Evolutionary conservation across 2,329 filamentous ascomycete genomes (phyloP).

Genomic region (Herpotrichia juniperi): DNA sequence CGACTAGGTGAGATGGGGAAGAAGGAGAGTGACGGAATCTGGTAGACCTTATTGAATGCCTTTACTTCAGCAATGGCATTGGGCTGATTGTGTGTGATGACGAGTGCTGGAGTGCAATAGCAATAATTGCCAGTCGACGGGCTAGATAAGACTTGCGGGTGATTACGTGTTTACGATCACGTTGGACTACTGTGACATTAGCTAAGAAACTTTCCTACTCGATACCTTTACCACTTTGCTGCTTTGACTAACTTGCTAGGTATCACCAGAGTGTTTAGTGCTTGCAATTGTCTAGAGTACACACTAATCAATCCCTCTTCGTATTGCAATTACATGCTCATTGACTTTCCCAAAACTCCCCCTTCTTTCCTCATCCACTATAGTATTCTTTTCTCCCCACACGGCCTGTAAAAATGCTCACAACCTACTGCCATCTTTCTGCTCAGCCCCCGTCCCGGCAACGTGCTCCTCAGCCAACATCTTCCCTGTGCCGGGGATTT

Average conservation of each 20-base stretch:
- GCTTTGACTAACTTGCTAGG: too few species aligned
- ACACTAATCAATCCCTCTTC: too few species aligned
- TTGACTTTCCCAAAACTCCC: too few species aligned
- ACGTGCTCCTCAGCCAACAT: slow-evolving; percentile 23
- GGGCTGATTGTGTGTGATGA: neutral
- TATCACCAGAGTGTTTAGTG: too few species aligned
- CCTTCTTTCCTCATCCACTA: too few species aligned
- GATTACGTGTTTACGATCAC: neutral
- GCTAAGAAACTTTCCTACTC: slow-evolving; percentile 10
- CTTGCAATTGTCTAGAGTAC: too few species aligned
- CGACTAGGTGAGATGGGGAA: neutral
- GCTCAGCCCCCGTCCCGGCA: slow-evolving; percentile 8
- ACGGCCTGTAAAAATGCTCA: too few species aligned
- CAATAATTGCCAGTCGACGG: neutral
- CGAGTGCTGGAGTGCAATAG: neutral
- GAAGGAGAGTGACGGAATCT: neutral
- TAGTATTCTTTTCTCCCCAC: too few species aligned
- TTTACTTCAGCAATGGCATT: slow-evolving; percentile 5
- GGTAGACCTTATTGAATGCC: slow-evolving; percentile 4
- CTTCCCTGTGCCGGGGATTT: slow-evolving; percentile 25
- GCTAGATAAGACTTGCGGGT: slow-evolving; percentile 2
- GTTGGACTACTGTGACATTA: slow-evolving; percentile 17
- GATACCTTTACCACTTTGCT: neutral
- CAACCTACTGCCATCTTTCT: neutral
- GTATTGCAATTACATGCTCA: too few species aligned